Percentiles rank a stretch among this genome's conserved stretches.
These are phyloP conservation scores for Exophiala oligosperma DNA, from an alignment of 2,329 filamentous ascomycete species.

Conservation along the genomic window DNA sequence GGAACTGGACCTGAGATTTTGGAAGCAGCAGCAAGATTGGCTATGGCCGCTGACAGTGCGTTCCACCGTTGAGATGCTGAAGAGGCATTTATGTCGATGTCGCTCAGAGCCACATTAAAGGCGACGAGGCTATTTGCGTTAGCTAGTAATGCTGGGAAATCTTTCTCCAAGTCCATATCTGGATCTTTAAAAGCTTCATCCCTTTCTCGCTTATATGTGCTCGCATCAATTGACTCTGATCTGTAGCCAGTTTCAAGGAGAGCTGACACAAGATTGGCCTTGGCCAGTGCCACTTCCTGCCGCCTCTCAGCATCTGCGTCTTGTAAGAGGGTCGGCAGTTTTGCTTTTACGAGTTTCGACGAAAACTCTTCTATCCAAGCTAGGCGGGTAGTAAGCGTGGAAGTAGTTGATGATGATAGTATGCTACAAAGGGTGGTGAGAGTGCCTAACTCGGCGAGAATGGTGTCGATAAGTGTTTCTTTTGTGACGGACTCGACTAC, in stretches of 20 bases:
- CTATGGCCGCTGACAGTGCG: slow-evolving; percentile 52
- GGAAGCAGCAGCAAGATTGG: slow-evolving; percentile 51
- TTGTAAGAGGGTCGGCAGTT: slow-evolving; percentile 54
- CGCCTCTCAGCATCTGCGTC: slow-evolving; percentile 40
- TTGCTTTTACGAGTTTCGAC: slow-evolving; percentile 52
- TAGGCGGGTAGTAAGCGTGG: slow-evolving; percentile 44
- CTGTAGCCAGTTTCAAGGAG: slow-evolving; percentile 60
- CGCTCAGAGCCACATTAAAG: slow-evolving; percentile 51
- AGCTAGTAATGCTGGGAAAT: slow-evolving; percentile 52
- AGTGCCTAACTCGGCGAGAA: slow-evolving; percentile 62
- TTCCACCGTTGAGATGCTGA: slow-evolving; percentile 50
- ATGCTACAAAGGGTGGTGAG: slow-evolving; percentile 54
- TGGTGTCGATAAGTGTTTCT: slow-evolving; percentile 66
- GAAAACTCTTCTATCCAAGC: slow-evolving; percentile 61
- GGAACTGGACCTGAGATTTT: slow-evolving; percentile 48
- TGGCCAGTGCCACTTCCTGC: slow-evolving; percentile 55
- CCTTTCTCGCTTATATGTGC: slow-evolving; percentile 53
- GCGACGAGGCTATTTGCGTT: slow-evolving; percentile 59
- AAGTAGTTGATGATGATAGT: slow-evolving; percentile 36
- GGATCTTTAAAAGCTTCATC: slow-evolving; percentile 40
- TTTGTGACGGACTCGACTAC: slow-evolving; percentile 68
- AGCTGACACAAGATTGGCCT: slow-evolving; percentile 57
- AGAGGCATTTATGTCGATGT: slow-evolving; percentile 32
- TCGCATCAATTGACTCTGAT: slow-evolving; percentile 48
- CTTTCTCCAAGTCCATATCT: slow-evolving; percentile 41